These are phyloP conservation scores for Colletotrichum zoysiae DNA, from an alignment of 2,329 filamentous ascomycete genomes.

Conservation along the genomic window DNA sequence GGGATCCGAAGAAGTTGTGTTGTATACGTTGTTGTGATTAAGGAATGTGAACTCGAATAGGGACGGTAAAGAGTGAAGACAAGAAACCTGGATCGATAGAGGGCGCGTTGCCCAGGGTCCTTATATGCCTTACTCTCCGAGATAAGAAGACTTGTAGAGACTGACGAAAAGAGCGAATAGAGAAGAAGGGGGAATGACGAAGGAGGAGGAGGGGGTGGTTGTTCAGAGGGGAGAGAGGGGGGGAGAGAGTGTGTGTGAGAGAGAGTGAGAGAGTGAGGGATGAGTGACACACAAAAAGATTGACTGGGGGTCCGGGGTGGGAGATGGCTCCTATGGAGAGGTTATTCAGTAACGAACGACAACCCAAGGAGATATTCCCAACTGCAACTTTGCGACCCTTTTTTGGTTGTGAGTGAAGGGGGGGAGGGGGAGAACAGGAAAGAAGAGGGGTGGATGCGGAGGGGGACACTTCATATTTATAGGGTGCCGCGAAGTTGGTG, in stretches of 20 bases:
- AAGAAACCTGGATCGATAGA: constrained; percentile 51
- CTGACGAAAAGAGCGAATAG: constrained; percentile 64
- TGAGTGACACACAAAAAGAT: constrained; percentile 59
- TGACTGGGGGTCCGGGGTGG: constrained; percentile 68
- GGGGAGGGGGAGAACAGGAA: constrained; percentile 60
- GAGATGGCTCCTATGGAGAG: constrained; percentile 56
- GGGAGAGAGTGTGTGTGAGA: constrained; percentile 49
- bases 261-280: constrained; percentile 49
- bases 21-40: constrained; percentile 25
- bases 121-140: constrained; percentile 39
- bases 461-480: constrained; percentile 51
- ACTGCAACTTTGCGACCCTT: constrained; percentile 70
- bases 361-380: constrained; percentile 64
- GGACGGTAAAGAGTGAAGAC: constrained; percentile 48
- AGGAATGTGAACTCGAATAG: constrained; percentile 43
- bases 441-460: constrained; percentile 42
- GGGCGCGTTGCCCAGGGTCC: constrained; percentile 33
- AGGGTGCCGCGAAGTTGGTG: constrained; percentile 45
- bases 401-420: constrained; percentile 63
- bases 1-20: constrained; percentile 32
- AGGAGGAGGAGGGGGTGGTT: constrained; percentile 48
- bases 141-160: constrained; percentile 56
- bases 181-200: constrained; percentile 43
- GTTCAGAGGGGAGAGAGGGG: not conserved
- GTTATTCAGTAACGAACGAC: constrained; percentile 58